Conservation (phyloP, 2,329 filamentous ascomycete species). For the Arthrobotrys iridis region DNA sequence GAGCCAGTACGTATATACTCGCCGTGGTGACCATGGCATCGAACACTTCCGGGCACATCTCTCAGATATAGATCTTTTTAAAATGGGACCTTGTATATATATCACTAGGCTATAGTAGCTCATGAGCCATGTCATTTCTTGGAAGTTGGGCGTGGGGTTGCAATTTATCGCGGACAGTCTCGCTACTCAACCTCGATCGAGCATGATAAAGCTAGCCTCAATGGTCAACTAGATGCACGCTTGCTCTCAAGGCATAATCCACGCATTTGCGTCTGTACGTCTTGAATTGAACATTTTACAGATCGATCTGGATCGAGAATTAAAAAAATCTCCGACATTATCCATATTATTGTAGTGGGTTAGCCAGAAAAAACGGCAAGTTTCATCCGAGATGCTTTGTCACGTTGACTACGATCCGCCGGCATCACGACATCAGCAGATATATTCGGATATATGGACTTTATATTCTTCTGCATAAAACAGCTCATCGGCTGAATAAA, state of each 20-base stretch:
- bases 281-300: neutral
- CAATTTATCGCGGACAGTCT: neutral
- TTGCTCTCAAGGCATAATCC: no score
- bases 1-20: neutral
- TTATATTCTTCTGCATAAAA: constrained; percentile 10
- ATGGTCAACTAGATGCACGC: no score
- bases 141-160: neutral
- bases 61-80: neutral
- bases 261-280: no score
- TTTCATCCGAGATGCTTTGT: constrained; percentile 1
- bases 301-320: constrained; percentile 9
- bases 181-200: no score
- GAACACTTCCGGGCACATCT: neutral
- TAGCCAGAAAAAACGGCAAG: neutral
- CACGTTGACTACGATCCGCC: neutral
- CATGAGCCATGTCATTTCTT: neutral
- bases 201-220: no score
- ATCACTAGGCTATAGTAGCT: no score
- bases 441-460: neutral
- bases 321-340: constrained; percentile 18
- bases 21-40: neutral
- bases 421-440: neutral
- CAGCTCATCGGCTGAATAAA: constrained; percentile 33
- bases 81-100: neutral
- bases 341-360: neutral